phyloP scores from a whole-genome alignment of 2,329 filamentous ascomycete genomes.

The Cytospora piceae region DNA sequence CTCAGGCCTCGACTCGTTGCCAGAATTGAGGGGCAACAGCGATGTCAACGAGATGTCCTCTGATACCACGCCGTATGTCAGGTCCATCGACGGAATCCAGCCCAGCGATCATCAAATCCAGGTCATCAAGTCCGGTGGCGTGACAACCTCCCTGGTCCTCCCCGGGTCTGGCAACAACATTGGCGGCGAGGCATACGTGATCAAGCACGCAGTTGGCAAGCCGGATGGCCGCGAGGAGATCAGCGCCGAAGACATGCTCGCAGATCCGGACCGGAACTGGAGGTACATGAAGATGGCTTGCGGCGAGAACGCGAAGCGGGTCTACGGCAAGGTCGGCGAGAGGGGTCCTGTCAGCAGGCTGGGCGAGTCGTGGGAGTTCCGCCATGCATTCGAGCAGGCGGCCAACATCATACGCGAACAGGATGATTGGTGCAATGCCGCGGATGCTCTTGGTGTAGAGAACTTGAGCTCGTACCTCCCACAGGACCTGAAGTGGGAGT shows the following conservation, averaged over 20 bases:
- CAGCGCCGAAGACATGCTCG: constrained; percentile 65
- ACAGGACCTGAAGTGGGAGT: constrained; percentile 66
- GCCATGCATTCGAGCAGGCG: constrained; percentile 69
- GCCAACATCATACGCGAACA: constrained; percentile 59
- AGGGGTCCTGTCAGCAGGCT: constrained; percentile 62
- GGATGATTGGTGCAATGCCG: constrained; percentile 69
- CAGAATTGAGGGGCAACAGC: constrained; percentile 54
- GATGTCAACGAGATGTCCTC: constrained; percentile 67
- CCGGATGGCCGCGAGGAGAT: constrained; percentile 64
- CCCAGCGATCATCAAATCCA: constrained; percentile 67
- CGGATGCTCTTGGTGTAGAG: constrained; percentile 53
- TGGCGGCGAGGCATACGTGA: constrained; percentile 69
- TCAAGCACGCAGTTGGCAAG: constrained; percentile 69
- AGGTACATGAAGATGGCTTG: constrained; percentile 80
- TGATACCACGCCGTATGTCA: constrained; percentile 70
- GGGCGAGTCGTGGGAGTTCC: constrained; percentile 71
- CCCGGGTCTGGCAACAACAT: constrained; percentile 76
- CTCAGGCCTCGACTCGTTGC: constrained; percentile 63
- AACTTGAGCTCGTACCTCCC: constrained; percentile 62
- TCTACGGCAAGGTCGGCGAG: constrained; percentile 60
- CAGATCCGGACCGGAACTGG: constrained; percentile 67
- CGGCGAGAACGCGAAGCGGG: constrained; percentile 69
- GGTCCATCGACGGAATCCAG: constrained; percentile 67
- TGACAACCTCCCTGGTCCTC: constrained; percentile 68
- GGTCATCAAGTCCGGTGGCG: constrained; percentile 73